Base-by-base conservation (phyloP, 2,329 filamentous ascomycete species). In the Metarhizium guizhouense region DNA sequence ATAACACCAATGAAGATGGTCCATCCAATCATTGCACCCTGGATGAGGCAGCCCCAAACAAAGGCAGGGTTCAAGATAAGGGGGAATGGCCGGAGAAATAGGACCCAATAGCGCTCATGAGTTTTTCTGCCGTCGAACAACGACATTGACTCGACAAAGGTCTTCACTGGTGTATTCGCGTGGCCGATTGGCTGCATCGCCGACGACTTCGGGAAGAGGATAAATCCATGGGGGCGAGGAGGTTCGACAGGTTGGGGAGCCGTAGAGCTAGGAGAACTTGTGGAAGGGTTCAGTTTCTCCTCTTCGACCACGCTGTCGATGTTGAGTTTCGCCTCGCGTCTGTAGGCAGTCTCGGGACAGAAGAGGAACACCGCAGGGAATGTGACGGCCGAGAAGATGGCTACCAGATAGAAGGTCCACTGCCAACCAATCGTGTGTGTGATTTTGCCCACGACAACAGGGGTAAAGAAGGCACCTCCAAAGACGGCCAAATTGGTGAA, bases 11-110 rank as follows among this genome's bases (percentile, higher is more conserved):
- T 93, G 66, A 96, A 90, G 16, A 96, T 89, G 1, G 92, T 95
- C 92, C 93, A 97, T 60, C 92, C 93, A 65, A 96, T 96, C 66
- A 96, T 83, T 4, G 88, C 83, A 16, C 92, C 92, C 76, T 96
- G 92, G 52, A 92, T 89, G 3, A 96, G 76, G 64, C 77, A 78
- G 29, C 76, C 78, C 88, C 90, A 96, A 45, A 95, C 70, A 62
- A 96, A 90, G 7, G 88, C 89, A 0, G 91, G 92, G 67, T 96
- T 92, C 6, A 87, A 69, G 62, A 95, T 86, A 1, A 96, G 79
- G 0, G 89, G 89, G 54, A 96, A 85, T 0, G 92, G 93, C 3
- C 92, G 82, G n/a, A 85, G 65, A 16, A 83, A 65, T 7, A 86
- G 73, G 58, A 82, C 80, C 71, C 75, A 77, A 71, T 93, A 93